Evolutionary conservation across 139 green algal species (phyloP).

Genomic region (Diplosphaera chodatii): DNA sequence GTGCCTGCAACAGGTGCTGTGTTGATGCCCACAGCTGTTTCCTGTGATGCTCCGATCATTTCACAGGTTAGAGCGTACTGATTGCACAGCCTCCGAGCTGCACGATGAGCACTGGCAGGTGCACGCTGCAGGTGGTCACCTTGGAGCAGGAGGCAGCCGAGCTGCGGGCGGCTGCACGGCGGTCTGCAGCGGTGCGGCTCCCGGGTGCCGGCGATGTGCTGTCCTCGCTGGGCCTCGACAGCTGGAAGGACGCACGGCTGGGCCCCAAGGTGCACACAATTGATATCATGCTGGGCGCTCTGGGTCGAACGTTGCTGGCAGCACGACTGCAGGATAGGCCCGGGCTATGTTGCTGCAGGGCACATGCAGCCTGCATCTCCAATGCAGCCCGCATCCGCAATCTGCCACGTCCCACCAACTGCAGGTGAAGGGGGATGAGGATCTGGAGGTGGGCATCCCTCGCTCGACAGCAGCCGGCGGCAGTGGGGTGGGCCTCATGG

Average conservation of each 20-base stretch:
- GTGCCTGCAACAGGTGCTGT: neutral
- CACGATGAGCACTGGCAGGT: no score
- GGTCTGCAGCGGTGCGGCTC: constrained; percentile 14
- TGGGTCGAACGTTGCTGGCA: neutral
- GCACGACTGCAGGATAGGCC: no score
- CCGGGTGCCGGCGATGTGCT: constrained; percentile 28
- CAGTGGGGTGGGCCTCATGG: neutral
- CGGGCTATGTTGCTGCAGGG: no score
- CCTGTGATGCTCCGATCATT: no score
- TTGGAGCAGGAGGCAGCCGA: constrained; percentile 31
- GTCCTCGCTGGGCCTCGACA: constrained; percentile 10
- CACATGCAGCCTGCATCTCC: no score
- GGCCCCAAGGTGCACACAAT: no score
- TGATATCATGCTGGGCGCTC: no score
- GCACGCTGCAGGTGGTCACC: neutral
- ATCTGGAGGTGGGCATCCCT: neutral
- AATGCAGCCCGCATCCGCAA: no score
- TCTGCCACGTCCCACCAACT: no score
- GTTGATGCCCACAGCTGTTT: no score
- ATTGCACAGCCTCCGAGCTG: no score
- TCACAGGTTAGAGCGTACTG: no score
- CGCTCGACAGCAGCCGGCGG: neutral
- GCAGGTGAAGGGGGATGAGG: neutral
- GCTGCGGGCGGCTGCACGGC: constrained; percentile 9
- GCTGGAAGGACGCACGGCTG: constrained; percentile 1